These are phyloP conservation scores for Hibiscus tridactylites DNA, from an alignment of 345 rosid species.

Conservation along the genomic window DNA sequence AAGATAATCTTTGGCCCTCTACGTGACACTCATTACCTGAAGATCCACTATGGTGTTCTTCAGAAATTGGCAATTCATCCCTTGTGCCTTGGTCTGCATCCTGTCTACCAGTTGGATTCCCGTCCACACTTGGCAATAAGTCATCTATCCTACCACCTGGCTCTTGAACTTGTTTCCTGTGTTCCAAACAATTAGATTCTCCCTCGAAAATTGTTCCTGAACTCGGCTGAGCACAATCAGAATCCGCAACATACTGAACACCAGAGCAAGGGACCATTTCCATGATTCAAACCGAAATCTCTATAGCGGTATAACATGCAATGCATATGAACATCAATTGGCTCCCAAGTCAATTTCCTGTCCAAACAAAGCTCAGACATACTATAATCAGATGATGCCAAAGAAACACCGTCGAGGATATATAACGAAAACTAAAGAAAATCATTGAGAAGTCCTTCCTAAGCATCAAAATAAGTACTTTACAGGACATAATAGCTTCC, in stretches of 20 bases:
- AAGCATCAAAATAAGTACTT: background rate
- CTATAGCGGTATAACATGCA: slow-evolving; percentile 7
- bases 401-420: background rate
- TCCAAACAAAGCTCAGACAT: slow-evolving; percentile 15
- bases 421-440: background rate
- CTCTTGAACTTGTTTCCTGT: slow-evolving; percentile 30
- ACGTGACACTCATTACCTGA: slow-evolving; percentile 35
- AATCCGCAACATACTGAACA: slow-evolving; percentile 36
- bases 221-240: slow-evolving; percentile 34
- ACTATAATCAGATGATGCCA: slow-evolving; percentile 5
- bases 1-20: slow-evolving; percentile 34
- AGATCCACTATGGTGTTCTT: slow-evolving; percentile 29
- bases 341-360: slow-evolving; percentile 16
- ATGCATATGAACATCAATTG: slow-evolving; percentile 13
- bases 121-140: slow-evolving; percentile 26
- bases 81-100: slow-evolving; percentile 26
- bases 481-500: background rate
- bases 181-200: slow-evolving; percentile 28
- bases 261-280: slow-evolving; percentile 49
- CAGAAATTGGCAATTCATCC: slow-evolving; percentile 28
- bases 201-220: slow-evolving; percentile 23
- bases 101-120: slow-evolving; percentile 20
- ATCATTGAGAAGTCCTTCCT: background rate
- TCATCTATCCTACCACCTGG: slow-evolving; percentile 27
- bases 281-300: slow-evolving; percentile 33